phyloP scores from a whole-genome alignment of 805 yeast genomes.

The Saturnispora hagleri region DNA sequence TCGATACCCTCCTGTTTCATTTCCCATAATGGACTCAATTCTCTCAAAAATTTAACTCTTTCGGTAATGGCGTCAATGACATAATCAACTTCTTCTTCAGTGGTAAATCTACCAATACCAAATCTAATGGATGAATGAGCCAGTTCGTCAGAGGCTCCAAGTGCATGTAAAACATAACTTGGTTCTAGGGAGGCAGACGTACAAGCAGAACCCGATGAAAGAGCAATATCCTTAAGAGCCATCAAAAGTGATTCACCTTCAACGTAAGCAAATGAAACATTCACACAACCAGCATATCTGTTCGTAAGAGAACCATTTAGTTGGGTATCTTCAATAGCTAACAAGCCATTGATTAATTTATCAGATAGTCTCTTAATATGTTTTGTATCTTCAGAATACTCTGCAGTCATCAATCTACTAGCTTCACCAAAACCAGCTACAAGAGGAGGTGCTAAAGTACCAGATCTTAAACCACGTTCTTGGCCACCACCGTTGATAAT shows the following conservation, averaged over 20 bases:
- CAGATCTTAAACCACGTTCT: slow-evolving; percentile 95
- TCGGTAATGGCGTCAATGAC: slow-evolving; percentile 82
- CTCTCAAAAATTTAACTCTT: slow-evolving; percentile 85
- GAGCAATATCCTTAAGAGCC: slow-evolving; percentile 96
- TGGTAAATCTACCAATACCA: slow-evolving; percentile 95
- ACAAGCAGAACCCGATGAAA: slow-evolving; percentile 96
- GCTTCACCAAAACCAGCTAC: slow-evolving; percentile 98
- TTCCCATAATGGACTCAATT: slow-evolving; percentile 94
- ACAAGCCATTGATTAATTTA: slow-evolving; percentile 61
- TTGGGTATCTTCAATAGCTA: slow-evolving; percentile 80
- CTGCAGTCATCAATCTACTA: slow-evolving; percentile 69
- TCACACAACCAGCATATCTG: slow-evolving; percentile 90
- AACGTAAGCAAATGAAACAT: slow-evolving; percentile 91
- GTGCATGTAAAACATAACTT: slow-evolving; percentile 89
- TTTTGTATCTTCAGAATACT: slow-evolving; percentile 60
- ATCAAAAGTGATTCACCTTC: slow-evolving; percentile 96
- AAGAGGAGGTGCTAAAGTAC: slow-evolving; percentile 94
- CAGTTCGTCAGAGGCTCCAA: slow-evolving; percentile 96
- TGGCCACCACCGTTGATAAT: slow-evolving; percentile 97
- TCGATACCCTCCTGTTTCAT: slow-evolving; percentile 99
- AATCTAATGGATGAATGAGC: slow-evolving; percentile 98
- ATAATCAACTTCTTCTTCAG: slow-evolving; percentile 92
- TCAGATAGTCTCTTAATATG: slow-evolving; percentile 67
- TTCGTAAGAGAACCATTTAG: slow-evolving; percentile 74
- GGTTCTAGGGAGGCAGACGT: slow-evolving; percentile 98